phyloP scores from a whole-genome alignment of 352 stramenopile genomes.

The Phytophthora macrochlamydospora region DNA sequence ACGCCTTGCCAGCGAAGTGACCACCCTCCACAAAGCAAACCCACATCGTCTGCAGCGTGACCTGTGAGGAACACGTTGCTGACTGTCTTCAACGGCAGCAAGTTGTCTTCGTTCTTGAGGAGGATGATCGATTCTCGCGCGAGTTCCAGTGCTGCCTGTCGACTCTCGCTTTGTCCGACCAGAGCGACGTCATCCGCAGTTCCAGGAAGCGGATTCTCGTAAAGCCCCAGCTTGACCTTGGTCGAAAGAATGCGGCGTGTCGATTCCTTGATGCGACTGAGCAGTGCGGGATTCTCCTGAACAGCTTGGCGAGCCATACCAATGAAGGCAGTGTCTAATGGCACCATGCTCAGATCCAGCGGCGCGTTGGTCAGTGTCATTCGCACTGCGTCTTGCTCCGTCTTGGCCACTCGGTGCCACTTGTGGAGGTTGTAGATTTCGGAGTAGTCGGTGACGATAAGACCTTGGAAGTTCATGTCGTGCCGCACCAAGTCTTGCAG shows the following conservation, averaged over 20 bases:
- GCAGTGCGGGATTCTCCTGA: constrained; percentile 34
- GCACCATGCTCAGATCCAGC: constrained; percentile 94
- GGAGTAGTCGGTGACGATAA: constrained; percentile 92
- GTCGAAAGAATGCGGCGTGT: constrained; percentile 68
- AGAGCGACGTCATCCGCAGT: constrained; percentile 39
- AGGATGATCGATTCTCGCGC: constrained; percentile 86
- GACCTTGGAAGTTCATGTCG: constrained; percentile 87
- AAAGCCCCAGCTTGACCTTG: constrained; percentile 77
- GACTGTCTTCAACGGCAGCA: constrained; percentile 51
- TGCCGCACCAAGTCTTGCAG: constrained; percentile 82
- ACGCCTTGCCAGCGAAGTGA: constrained; percentile 88
- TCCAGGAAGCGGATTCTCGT: constrained; percentile 65
- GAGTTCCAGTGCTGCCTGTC: constrained; percentile 60
- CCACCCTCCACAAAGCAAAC: constrained; percentile 82
- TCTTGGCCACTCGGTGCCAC: constrained; percentile 61
- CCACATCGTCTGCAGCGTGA: constrained; percentile 68
- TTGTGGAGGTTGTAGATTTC: constrained; percentile 91
- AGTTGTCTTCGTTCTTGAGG: constrained; percentile 73
- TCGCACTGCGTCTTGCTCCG: constrained; percentile 60
- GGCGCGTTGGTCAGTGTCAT: constrained; percentile 75
- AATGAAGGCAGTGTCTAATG: constrained; percentile 55
- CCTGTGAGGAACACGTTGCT: constrained; percentile 73
- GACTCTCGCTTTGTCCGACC: constrained; percentile 61
- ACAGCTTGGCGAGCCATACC: constrained; percentile 49
- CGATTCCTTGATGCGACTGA: constrained; percentile 61